Conservation (phyloP, 306 rosid genomes). For the Quercus gilva region DNA sequence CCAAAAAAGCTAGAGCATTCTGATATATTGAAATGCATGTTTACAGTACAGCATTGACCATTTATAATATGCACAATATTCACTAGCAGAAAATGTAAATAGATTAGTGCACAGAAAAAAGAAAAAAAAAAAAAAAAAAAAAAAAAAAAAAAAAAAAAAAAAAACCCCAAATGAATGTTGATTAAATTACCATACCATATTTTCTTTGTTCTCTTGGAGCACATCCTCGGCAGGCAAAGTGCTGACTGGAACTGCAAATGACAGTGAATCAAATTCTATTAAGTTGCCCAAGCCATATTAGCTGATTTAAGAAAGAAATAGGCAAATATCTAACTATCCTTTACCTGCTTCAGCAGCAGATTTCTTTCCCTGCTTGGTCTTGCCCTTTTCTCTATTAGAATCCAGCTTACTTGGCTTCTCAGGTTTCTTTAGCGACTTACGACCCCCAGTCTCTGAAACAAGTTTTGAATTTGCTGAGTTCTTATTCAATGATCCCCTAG, state of each 20-base stretch:
- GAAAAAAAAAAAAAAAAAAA: not conserved
- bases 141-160: not conserved
- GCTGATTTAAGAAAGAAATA: not conserved
- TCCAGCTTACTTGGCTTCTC: conserved; percentile 54
- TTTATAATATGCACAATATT: not conserved
- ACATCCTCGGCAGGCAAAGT: conserved; percentile 36
- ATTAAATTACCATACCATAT: conserved; percentile 38
- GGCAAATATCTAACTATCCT: not conserved
- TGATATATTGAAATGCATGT: too few relatives aligned
- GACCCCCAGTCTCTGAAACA: conserved; percentile 33
- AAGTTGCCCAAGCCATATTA: not conserved
- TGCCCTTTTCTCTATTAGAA: conserved; percentile 37
- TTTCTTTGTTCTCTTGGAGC: conserved; percentile 60
- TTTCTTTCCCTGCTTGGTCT: conserved; percentile 42
- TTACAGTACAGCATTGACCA: too few relatives aligned
- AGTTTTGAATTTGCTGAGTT: conserved; percentile 39
- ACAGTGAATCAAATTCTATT: conserved; percentile 3
- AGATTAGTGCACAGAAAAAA: not conserved
- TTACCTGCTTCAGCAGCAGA: conserved; percentile 43
- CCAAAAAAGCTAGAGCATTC: not conserved
- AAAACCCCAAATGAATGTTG: not conserved
- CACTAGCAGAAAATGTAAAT: not conserved
- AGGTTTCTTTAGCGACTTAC: conserved; percentile 39
- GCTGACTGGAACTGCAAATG: conserved; percentile 35
- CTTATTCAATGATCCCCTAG: conserved; percentile 38